A percentile compares a stretch with the other conserved stretches of the same genome.
phyloP scores from a whole-genome alignment of 2,329 filamentous ascomycete genomes.

The Fusarium nurragi region DNA sequence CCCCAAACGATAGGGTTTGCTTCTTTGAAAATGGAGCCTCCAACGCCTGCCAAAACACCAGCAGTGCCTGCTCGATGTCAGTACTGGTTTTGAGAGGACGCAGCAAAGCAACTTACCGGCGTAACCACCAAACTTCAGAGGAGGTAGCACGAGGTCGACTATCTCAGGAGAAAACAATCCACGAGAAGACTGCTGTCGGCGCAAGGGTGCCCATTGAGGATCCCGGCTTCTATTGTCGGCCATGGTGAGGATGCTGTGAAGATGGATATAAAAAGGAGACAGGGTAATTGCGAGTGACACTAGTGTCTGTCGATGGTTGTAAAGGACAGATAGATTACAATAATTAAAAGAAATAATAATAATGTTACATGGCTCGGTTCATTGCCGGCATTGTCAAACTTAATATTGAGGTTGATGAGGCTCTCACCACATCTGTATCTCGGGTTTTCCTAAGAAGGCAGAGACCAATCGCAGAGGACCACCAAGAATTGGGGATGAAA shows the following conservation, averaged over 20 bases:
- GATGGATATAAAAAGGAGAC: not conserved
- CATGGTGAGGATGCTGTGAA: conserved; percentile 25
- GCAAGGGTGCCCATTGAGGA: conserved; percentile 33
- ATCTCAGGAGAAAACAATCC: conserved; percentile 56
- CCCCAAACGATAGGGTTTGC: conserved; percentile 76
- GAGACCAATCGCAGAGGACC: conserved; percentile 22
- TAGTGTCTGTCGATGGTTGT: not conserved
- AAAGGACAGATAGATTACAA: conserved; percentile 16
- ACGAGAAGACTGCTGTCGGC: conserved; percentile 42
- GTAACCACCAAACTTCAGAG: conserved; percentile 67
- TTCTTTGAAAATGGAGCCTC: conserved; percentile 76
- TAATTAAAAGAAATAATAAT: not conserved
- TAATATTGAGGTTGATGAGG: conserved; percentile 29
- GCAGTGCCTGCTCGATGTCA: conserved; percentile 59
- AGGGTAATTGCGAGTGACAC: not conserved
- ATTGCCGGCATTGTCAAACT: conserved; percentile 2
- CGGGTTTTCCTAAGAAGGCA: conserved; percentile 24
- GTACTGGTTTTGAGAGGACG: conserved; percentile 8
- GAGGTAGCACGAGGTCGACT: conserved; percentile 57
- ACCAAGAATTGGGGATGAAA: conserved; percentile 21
- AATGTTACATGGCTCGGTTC: conserved; percentile 37
- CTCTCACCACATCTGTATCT: conserved; percentile 17
- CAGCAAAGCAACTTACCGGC: conserved; percentile 57
- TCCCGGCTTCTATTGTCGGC: conserved; percentile 27
- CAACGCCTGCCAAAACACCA: conserved; percentile 72